phyloP scores from a whole-genome alignment of 306 rosid genomes.

The Aeschynomene evenia region DNA sequence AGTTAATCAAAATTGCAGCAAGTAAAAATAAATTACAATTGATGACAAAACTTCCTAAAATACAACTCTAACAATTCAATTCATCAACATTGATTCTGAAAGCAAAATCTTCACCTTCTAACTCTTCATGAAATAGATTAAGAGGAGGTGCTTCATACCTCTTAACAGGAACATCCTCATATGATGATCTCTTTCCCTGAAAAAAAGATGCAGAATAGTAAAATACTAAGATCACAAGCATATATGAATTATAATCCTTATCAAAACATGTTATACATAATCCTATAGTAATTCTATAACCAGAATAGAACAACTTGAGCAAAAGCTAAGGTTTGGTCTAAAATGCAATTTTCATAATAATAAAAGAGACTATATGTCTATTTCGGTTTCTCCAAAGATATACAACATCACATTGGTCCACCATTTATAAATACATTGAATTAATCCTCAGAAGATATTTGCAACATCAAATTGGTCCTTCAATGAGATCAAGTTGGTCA shows the following conservation, averaged over 20 bases:
- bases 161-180: constrained; percentile 41
- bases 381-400: constrained; percentile 10
- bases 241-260: constrained; percentile 5
- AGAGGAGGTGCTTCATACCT: constrained; percentile 43
- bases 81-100: constrained; percentile 74
- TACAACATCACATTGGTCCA: background rate
- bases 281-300: constrained; percentile 12
- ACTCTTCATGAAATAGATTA: constrained; percentile 70
- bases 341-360: background rate
- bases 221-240: constrained; percentile 1
- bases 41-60: background rate
- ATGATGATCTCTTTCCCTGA: constrained; percentile 61
- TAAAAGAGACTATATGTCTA: background rate
- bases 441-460: background rate
- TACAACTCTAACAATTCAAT: constrained; percentile 44
- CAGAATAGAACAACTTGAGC: constrained; percentile 11
- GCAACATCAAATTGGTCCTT: background rate
- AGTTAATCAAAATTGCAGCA: constrained; percentile 8
- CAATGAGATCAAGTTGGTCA: background rate
- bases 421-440: background rate
- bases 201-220: constrained; percentile 23
- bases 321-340: background rate
- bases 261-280: background rate
- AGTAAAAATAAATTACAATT: constrained; percentile 2
- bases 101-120: constrained; percentile 79